phyloP scores from a whole-genome alignment of 106 monocot genomes.

The Gastrodia elata region DNA sequence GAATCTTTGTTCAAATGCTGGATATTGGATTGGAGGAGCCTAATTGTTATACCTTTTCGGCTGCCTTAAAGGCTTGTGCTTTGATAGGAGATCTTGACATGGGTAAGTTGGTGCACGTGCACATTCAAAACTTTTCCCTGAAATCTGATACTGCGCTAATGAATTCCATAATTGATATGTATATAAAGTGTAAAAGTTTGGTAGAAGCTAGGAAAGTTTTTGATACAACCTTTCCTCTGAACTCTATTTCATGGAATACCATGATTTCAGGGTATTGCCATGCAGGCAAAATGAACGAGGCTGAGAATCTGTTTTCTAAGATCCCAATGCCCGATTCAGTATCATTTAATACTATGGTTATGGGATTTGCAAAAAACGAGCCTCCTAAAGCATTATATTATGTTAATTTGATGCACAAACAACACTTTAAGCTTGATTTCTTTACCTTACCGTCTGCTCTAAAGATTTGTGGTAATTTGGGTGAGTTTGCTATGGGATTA shows the following conservation, averaged over 20 bases:
- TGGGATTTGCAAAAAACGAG: slow-evolving; percentile 45
- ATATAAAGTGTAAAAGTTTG: slow-evolving; percentile 49
- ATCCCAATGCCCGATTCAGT: slow-evolving; percentile 39
- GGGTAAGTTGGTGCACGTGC: slow-evolving; percentile 51
- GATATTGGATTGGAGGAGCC: slow-evolving; percentile 20
- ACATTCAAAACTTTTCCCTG: slow-evolving; percentile 7
- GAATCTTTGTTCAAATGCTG: slow-evolving; percentile 41
- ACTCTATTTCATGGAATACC: slow-evolving; percentile 56
- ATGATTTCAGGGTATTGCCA: slow-evolving; percentile 54
- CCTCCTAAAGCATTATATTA: slow-evolving; percentile 41
- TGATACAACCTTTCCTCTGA: slow-evolving; percentile 16
- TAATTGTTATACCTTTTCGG: slow-evolving; percentile 44
- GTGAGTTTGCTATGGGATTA: slow-evolving; percentile 20
- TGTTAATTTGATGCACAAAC: slow-evolving; percentile 37
- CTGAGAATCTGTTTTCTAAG: slow-evolving; percentile 41
- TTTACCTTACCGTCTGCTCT: slow-evolving; percentile 68
- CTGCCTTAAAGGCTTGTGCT: slow-evolving; percentile 59
- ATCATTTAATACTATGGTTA: slow-evolving; percentile 63
- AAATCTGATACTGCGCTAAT: slow-evolving; percentile 41
- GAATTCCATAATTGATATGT: slow-evolving; percentile 73
- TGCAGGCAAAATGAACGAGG: slow-evolving; percentile 29
- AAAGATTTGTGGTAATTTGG: slow-evolving; percentile 32
- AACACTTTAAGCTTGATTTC: slow-evolving; percentile 36
- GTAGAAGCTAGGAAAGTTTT: slow-evolving; percentile 51
- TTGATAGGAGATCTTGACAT: slow-evolving; percentile 30